Evolutionary conservation across 192 early-diverging fungal species (phyloP).

Genomic region (Rhizoclosmatium sp.): DNA sequence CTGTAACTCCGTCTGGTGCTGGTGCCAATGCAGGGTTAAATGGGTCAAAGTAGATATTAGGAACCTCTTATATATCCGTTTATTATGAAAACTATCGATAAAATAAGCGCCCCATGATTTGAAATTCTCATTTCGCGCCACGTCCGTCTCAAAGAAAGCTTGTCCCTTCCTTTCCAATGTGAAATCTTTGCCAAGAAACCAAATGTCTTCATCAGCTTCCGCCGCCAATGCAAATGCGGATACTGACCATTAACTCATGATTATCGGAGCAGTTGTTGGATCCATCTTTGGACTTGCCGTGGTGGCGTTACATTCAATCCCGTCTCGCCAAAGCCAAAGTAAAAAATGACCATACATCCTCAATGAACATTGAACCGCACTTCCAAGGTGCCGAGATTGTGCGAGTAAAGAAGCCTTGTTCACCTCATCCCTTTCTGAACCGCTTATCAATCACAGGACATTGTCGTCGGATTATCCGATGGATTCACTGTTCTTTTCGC

Average conservation of each 20-base stretch:
- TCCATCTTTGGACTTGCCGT: constrained; percentile 1
- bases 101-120: too few relatives aligned
- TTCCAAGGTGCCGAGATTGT: constrained; percentile 47
- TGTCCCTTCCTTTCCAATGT: too few relatives aligned
- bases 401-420: constrained; percentile 16
- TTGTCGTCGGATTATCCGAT: constrained; percentile 51
- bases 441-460: constrained; percentile 26
- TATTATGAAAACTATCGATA: too few relatives aligned
- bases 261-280: not conserved
- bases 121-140: too few relatives aligned
- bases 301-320: not conserved
- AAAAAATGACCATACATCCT: not conserved
- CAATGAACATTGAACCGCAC: constrained; percentile 40
- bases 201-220: too few relatives aligned
- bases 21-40: too few relatives aligned
- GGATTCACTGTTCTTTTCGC: constrained; percentile 70
- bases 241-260: not conserved
- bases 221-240: not conserved
- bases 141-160: too few relatives aligned
- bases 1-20: too few relatives aligned
- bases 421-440: not conserved
- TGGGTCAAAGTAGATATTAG: too few relatives aligned
- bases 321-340: not conserved
- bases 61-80: too few relatives aligned
- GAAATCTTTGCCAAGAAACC: too few relatives aligned